Base-by-base conservation (phyloP, 306 rosid genomes). In the Oemleria cerasiformis region DNA sequence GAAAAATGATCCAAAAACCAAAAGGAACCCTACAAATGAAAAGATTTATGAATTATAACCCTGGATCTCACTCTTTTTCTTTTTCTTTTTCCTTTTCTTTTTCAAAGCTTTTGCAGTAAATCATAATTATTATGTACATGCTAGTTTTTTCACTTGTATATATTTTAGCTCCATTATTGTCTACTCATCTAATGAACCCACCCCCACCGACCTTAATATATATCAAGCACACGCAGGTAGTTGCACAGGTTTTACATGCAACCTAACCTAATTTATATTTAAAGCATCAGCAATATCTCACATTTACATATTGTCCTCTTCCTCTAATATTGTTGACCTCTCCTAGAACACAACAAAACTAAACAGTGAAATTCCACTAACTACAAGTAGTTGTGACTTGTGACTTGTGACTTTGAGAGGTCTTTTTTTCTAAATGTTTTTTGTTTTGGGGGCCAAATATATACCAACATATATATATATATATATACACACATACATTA, bases 281-380 rank as follows among this genome's bases (percentile, higher is more conserved):
- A 30, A 30, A 30, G 36, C 36, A 30, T 30, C 60, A 57, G 49
- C 54, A 17, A 71, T 54, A 60, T 51, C 17, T 49, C 47, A 34
- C 10, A 48, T 67, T 67, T 39, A 13, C 62, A 80, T 86, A 88
- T n/a, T n/a, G n/a, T n/a, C n/a, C n/a, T n/a, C n/a, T n/a, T 92
- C 88, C 84, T 83, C 68, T 88, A 85, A 57, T 88, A 4, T 61
- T 88, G 96, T 93, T 93, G 97, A 91, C 94, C 81, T 84, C 53
- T 21, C 36, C 2, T 4, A 30, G 3, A 30, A 30, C 36, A 30
- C 36, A 85, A 74, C 80, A 83, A 21, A 85, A 73, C 79, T 82
- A 56, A 68, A 89, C 86, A 86, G 93, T 85, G 39, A 75, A 84
- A 79, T 79, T 82, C 92, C 98, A 92, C 92, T 86, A 84, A 73